Evolutionary conservation across 257 asterid genomes (phyloP).

Genomic region (Solanum chmielewskii): DNA sequence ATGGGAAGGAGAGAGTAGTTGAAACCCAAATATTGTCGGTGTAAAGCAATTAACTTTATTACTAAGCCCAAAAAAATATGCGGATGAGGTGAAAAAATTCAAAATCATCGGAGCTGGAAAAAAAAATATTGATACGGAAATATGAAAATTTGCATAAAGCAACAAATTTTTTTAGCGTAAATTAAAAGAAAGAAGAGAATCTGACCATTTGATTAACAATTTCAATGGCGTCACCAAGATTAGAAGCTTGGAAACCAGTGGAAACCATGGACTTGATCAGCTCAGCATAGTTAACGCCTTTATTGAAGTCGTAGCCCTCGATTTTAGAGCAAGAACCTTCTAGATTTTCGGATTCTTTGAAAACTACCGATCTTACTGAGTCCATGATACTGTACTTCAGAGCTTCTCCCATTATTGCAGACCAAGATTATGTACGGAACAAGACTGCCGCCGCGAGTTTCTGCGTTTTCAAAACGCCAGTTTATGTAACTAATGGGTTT

Average conservation of each 20-base stretch:
- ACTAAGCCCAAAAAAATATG: not conserved
- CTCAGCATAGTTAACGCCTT: conserved; percentile 58
- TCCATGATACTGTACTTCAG: conserved; percentile 25
- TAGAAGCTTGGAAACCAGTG: conserved; percentile 93
- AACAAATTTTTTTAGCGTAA: not conserved
- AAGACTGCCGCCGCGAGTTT: not conserved
- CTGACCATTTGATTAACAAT: conserved; percentile 77
- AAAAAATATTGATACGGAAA: not conserved
- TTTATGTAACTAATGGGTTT: too few species aligned
- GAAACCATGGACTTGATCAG: conserved; percentile 60
- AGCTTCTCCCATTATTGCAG: conserved; percentile 25
- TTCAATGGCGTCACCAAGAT: conserved; percentile 86
- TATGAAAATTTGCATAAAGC: not conserved
- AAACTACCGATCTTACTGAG: conserved; percentile 37
- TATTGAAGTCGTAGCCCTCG: conserved; percentile 80
- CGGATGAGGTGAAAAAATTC: not conserved
- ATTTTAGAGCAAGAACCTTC: conserved; percentile 45
- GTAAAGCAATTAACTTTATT: not conserved
- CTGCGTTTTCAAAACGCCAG: not conserved
- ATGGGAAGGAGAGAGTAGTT: not conserved
- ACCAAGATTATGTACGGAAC: not conserved
- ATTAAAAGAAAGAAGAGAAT: not conserved
- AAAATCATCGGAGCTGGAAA: not conserved
- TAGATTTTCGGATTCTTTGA: conserved; percentile 58
- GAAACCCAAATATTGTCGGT: not conserved